A percentile compares a stretch with the other conserved stretches of the same genome.
Conservation (phyloP, 163 green algal species). For the Botryococcus braunii region DNA sequence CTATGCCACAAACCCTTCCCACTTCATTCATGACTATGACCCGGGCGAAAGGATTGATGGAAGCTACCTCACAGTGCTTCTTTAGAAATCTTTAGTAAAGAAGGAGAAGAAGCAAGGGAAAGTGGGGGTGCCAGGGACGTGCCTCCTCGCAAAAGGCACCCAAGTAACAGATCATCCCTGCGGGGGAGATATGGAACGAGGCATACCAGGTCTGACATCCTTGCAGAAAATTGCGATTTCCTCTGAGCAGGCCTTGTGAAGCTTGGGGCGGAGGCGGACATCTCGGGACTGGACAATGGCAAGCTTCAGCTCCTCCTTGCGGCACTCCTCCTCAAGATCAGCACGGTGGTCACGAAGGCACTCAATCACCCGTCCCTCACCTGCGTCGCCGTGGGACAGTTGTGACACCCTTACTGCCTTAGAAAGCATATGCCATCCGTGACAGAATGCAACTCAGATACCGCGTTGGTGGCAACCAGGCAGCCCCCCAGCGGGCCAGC, state of each 20-base stretch:
- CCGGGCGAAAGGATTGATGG: too few relatives aligned
- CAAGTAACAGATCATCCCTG: background rate
- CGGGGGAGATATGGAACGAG: background rate
- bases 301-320: constrained; percentile 60
- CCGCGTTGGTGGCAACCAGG: too few relatives aligned
- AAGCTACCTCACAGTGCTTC: too few relatives aligned
- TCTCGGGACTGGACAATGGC: constrained; percentile 58
- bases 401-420: background rate
- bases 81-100: too few relatives aligned
- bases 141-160: too few relatives aligned
- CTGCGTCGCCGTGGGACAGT: constrained; percentile 12
- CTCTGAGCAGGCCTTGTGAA: constrained; percentile 65
- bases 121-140: too few relatives aligned
- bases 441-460: too few relatives aligned
- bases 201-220: constrained; percentile 8
- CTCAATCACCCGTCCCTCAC: constrained; percentile 53
- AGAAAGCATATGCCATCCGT: too few relatives aligned
- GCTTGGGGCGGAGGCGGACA: constrained; percentile 57
- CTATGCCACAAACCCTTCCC: too few relatives aligned
- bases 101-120: too few relatives aligned
- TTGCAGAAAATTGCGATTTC: constrained; percentile 69
- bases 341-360: constrained; percentile 56
- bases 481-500: too few relatives aligned
- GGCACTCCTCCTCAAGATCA: constrained; percentile 45
- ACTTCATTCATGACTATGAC: too few relatives aligned